Base-by-base conservation (phyloP, 257 asterid genomes). In the Forsythia viridissima region DNA sequence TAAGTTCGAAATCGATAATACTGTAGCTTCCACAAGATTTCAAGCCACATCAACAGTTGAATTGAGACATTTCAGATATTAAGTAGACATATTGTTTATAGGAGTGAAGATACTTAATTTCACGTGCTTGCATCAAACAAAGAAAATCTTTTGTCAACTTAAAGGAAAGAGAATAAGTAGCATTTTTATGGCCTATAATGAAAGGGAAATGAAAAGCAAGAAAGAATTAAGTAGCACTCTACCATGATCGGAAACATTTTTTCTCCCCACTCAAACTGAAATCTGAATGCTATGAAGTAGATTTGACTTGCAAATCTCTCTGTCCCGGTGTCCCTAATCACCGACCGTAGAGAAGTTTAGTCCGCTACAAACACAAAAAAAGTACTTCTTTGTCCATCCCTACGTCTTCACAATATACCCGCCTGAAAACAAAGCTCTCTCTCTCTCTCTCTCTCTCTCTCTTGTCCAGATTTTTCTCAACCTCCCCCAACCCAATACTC, bases 21-120 rank as follows among this genome's bases (percentile, higher is more conserved):
- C 40, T 61, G 6, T 21, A 24, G 59, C 46, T 68, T 4, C 69
- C 43, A 39, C 63, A 67, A 38, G 46, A 80, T 66, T 78, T 66
- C 63, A 70, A 57, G 71, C 70, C 48, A 5, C 34, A 24, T 37
- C 42, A 72, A 18, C 18, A 65, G 59, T 20, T 24, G 34, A 39
- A 21, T 39, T 6, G 20, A 16, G 18, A 46, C 20, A 37, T 38
- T 11, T 48, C 39, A 38, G 18, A 79, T 38, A 59, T 20, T 61
- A 8, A 18, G 16, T 24, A 24, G 39, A 61, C 38, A 20, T 2
- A 20, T 20, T 8, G 13, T 59, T 11, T 9, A 9, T 21, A 3
- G 66, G 66, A 24, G 6, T 24, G 1, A 5, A 44, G 59, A n/a
- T 15, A 37, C 41, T 44, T 34, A 46, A 4, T 48, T 21, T 63